Evolutionary conservation across 768 basidiomycete genomes (phyloP), one percentile per base, ranked within the genome.

Genomic region (Podaxis rugospora): DNA sequence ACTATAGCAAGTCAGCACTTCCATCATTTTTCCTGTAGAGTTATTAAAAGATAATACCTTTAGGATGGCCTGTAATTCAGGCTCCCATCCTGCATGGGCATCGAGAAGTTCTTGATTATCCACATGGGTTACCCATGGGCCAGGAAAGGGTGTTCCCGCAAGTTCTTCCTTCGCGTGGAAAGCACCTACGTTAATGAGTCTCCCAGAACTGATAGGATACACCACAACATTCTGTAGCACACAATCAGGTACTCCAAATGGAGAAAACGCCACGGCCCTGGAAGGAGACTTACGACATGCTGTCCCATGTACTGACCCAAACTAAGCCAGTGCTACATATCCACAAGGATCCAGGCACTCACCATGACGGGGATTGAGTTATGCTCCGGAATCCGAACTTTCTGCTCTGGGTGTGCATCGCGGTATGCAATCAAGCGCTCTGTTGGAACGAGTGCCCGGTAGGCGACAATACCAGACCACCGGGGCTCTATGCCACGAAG

Each of bases 61-160:
- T 5, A 85, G 66, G 4, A 85, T 64, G 0, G 73, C 71, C 60
- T 73, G 72, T 1, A 77, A 71, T 21, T 83, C 81, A 5, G 76
- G 69, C 61, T 84, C 83, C 71, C 84, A 80, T 25, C 71, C 66
- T 9, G 65, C 64, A 61, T 79, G 83, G 10, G 70, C 70, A 4
- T 69, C 63, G 4, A 74, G 62, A 1, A 83, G 25, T 55, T 82
- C 77, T 16, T 76, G 71, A 35, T 71, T 72, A 5, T 72, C 68
- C 0, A 76, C 65, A 13, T 76, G 71, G 23, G 68, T 65, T 2
- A 80, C 76, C 73, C 77, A 76, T 0, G 76, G 67, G 0, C 70
- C 73, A 27, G 66, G 64, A 40, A 70, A 69, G 9, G 60, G 54
- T 2, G 71, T 74, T 13, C 70, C 71, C n/a, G 71, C 71, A 49